Evolutionary conservation across 192 early-diverging fungal genomes (phyloP), one percentile per base, ranked within the genome.

Genomic region (Gryganskiella cystojenkinii): DNA sequence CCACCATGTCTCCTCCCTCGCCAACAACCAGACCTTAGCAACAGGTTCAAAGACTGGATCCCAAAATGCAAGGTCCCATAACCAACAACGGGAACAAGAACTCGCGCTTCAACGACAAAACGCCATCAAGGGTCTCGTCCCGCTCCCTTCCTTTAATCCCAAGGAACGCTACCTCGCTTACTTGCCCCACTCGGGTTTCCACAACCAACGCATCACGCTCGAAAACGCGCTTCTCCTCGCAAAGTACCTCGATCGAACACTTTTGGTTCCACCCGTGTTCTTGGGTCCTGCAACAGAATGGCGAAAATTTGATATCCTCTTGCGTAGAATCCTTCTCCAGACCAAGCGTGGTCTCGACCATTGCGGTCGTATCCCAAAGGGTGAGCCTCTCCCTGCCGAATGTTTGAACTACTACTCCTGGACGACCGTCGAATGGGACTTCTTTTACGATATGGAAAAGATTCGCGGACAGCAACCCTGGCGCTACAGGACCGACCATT

Each of bases 371-470:
- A 52, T 88, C 11, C 69, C 63, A 11, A 66, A 58, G 9, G 70
- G 72, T 10, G 80, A 74, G 40, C 84, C 85, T 19, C 47, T 84
- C 2, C 85, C 87, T 0, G 58, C 67, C 19, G 87, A 88, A 56
- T 88, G 87, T 54, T 70, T 88, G n/a, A 82, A 86, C 64, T 88
- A 86, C 55, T 81, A 70, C 45, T 61, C 80, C 6, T 86, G 86
- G 82, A 89, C 86, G 17, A 73, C 59, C 3, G 81, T 89, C 17
- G 83, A 85, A 7, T 89, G 86, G 88, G 72, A 73, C 15, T 87
- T 87, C 54, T 84, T 89, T 44, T 83, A 85, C 58, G 78, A 86
- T 50, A 75, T 89, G 68, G 68, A 61, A 5, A 64, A 70, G 22
- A 70, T 89, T 33, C 37, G 49, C 13, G 28, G 74, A 42, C 22